These are phyloP conservation scores for Pseudofabraea citricarpa DNA, from an alignment of 2,329 filamentous ascomycete genomes.

Conservation along the genomic window DNA sequence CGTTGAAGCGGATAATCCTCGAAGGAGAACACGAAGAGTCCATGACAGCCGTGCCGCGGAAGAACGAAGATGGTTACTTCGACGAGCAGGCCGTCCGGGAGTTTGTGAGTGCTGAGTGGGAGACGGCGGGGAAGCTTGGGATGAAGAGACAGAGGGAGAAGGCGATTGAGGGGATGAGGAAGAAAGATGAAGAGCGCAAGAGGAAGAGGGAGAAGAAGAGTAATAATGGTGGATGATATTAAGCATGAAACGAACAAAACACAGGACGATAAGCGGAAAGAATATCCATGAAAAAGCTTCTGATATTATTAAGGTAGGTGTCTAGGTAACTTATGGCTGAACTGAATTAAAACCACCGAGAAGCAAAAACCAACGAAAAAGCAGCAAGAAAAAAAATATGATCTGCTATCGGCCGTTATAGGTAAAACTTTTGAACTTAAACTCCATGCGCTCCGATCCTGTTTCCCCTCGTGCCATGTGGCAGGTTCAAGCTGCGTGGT, in stretches of 20 bases:
- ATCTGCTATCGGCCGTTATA: too few species aligned
- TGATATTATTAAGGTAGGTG: too few species aligned
- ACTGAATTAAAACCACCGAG: too few species aligned
- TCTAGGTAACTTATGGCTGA: too few species aligned
- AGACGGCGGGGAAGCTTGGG: constrained; percentile 32
- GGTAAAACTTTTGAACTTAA: too few species aligned
- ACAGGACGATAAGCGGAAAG: background rate
- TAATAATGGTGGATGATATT: background rate
- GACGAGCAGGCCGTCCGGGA: constrained; percentile 33
- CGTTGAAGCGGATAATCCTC: constrained; percentile 46
- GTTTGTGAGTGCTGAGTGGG: constrained; percentile 38
- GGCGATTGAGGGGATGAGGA: constrained; percentile 10
- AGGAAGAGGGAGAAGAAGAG: background rate
- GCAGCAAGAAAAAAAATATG: too few species aligned
- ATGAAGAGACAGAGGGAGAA: constrained; percentile 21
- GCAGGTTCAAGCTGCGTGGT: too few species aligned
- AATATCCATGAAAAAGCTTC: too few species aligned
- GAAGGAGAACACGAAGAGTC: constrained; percentile 37
- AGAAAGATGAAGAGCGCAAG: constrained; percentile 13
- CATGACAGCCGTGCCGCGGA: constrained; percentile 18
- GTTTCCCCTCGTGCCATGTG: too few species aligned
- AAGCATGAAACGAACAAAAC: background rate
- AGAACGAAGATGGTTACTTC: constrained; percentile 38
- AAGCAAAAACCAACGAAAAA: too few species aligned
- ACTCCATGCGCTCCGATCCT: too few species aligned